These are phyloP conservation scores for Apiospora pterosperma DNA, from an alignment of 2,329 filamentous ascomycete genomes.

Conservation along the genomic window DNA sequence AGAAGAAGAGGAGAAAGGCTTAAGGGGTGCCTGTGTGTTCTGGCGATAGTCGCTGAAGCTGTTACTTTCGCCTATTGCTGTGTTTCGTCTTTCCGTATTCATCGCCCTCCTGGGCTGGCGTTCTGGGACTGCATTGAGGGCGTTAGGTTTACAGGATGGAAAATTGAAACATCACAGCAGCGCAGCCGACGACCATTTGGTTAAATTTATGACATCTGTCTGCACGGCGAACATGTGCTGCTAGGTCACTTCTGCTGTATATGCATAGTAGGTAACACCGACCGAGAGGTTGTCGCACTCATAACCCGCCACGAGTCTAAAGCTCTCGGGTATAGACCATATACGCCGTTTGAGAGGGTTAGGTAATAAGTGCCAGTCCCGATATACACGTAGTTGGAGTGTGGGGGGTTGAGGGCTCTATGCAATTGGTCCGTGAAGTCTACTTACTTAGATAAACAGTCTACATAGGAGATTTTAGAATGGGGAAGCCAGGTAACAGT, in stretches of 20 bases:
- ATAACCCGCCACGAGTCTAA: background rate
- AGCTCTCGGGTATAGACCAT: background rate
- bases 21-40: background rate
- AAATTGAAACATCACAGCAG: background rate
- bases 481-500: too few species aligned
- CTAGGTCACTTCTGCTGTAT: background rate
- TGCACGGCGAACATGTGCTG: background rate
- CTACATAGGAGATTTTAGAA: too few species aligned
- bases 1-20: conserved; percentile 13
- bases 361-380: background rate
- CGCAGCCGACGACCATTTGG: background rate
- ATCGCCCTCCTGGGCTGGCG: conserved; percentile 5
- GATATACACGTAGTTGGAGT: background rate
- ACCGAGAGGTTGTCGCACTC: background rate
- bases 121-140: conserved; percentile 6
- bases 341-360: background rate
- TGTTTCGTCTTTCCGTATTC: background rate
- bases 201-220: background rate
- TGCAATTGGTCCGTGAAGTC: background rate
- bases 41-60: background rate
- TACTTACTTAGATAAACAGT: background rate
- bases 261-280: background rate
- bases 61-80: background rate
- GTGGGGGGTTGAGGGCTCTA: background rate
- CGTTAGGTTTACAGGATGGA: conserved; percentile 1